phyloP scores from a whole-genome alignment of 495 filamentous ascomycete species.

The Lasiosphaeriaceae sp. region DNA sequence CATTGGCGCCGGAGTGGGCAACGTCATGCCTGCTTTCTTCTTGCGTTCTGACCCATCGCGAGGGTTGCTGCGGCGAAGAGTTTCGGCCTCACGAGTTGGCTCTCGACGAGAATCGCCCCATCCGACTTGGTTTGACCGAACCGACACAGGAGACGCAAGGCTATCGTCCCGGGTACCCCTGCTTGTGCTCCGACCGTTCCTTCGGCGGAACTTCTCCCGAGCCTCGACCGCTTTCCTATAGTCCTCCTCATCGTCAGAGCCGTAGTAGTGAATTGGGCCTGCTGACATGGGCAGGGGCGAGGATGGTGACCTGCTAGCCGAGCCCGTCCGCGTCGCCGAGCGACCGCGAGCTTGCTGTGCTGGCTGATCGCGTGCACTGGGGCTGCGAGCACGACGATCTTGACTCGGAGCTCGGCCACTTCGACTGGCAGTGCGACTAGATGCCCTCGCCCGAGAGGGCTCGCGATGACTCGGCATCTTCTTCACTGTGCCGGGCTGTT shows the following conservation, averaged over 20 bases:
- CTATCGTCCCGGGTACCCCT: conserved; percentile 28
- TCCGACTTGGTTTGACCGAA: conserved; percentile 7
- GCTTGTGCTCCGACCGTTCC: conserved; percentile 58
- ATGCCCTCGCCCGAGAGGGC: conserved; percentile 30
- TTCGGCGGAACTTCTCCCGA: conserved; percentile 56
- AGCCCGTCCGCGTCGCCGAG: conserved; percentile 48
- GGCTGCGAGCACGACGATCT: conserved; percentile 36
- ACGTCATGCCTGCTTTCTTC: conserved; percentile 17
- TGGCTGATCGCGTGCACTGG: conserved; percentile 41
- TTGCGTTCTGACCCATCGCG: conserved; percentile 5
- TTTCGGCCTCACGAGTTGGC: conserved; percentile 24
- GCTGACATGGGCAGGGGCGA: conserved; percentile 69
- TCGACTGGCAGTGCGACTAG: conserved; percentile 47
- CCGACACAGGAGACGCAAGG: conserved; percentile 21
- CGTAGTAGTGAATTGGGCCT: conserved; percentile 36
- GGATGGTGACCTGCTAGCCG: conserved; percentile 68
- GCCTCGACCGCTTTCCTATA: conserved; percentile 58
- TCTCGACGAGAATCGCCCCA: too few species aligned
- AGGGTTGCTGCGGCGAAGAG: conserved; percentile 36
- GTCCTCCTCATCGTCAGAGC: conserved; percentile 56
- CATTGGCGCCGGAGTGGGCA: conserved; percentile 30
- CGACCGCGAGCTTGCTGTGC: conserved; percentile 52
- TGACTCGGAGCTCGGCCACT: conserved; percentile 22
- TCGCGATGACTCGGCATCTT: conserved; percentile 36
- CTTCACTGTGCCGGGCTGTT: conserved; percentile 40